phyloP scores from a whole-genome alignment of 139 green algal genomes.

The Gonium pectorale region DNA sequence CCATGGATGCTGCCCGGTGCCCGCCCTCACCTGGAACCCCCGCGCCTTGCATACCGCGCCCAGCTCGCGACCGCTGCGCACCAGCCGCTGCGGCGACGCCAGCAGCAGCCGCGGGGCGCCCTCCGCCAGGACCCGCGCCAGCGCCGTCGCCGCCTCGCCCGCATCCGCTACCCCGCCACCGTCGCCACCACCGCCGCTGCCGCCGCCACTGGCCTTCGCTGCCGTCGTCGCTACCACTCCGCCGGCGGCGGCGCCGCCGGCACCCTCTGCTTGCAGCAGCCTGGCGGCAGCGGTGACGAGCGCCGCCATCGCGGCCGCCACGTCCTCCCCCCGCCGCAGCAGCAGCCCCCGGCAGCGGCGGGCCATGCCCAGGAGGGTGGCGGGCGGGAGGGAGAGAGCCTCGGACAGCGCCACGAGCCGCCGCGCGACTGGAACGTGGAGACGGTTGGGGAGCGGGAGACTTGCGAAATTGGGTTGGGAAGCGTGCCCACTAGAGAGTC shows the following conservation, averaged over 20 bases:
- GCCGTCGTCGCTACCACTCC: background rate
- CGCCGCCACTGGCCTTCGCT: background rate
- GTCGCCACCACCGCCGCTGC: background rate
- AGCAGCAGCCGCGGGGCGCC: conserved; percentile 50
- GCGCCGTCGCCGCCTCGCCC: background rate
- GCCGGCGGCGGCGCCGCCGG: background rate
- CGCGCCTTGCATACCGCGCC: conserved; percentile 31
- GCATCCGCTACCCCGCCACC: background rate
- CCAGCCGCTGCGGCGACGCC: conserved; percentile 14
- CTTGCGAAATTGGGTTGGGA: background rate
- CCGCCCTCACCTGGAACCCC: conserved; percentile 25
- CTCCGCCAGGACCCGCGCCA: conserved; percentile 12
- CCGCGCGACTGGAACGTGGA: conserved; percentile 16
- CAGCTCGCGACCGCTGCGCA: conserved; percentile 13
- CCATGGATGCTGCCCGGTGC: background rate
- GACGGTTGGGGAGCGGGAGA: background rate
- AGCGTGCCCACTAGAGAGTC: no score
- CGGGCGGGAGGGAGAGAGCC: conserved; percentile 16
- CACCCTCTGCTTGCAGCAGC: background rate
- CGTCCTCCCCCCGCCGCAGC: conserved; percentile 18
- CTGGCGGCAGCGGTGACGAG: no score
- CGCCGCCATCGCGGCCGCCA: conserved; percentile 9
- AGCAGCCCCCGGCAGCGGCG: conserved; percentile 42
- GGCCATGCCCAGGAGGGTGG: conserved; percentile 28
- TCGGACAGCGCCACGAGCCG: conserved; percentile 41